Conservation (phyloP, 768 basidiomycete genomes). For the Coprinellus micaceus region DNA sequence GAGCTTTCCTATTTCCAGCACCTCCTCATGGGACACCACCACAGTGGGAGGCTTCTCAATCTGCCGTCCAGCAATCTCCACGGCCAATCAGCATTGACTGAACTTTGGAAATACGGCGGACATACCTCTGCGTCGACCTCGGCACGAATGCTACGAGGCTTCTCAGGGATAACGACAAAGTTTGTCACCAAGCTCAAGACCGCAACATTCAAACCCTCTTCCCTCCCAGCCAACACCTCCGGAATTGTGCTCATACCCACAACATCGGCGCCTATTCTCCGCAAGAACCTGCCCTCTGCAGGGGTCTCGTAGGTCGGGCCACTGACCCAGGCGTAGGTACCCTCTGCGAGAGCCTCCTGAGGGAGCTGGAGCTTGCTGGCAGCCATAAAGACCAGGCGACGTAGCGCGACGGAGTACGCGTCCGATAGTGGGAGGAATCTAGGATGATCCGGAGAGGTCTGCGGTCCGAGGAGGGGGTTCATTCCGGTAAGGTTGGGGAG, state of each 20-base stretch:
- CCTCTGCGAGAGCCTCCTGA: constrained; percentile 63
- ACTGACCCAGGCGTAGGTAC: constrained; percentile 85
- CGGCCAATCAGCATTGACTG: not conserved
- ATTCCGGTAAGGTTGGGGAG: constrained; percentile 72
- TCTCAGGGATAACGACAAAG: constrained; percentile 69
- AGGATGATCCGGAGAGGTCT: constrained; percentile 50
- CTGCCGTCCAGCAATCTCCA: constrained; percentile 58
- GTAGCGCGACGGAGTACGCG: constrained; percentile 71
- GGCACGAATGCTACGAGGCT: constrained; percentile 63
- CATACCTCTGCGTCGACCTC: constrained; percentile 77
- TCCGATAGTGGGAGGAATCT: constrained; percentile 85
- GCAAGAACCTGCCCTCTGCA: constrained; percentile 78
- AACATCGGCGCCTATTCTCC: constrained; percentile 77
- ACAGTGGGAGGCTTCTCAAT: constrained; percentile 37
- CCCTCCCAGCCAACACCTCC: constrained; percentile 77
- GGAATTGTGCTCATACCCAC: constrained; percentile 94
- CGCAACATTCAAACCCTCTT: constrained; percentile 71
- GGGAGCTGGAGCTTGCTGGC: constrained; percentile 57
- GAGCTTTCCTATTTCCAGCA: constrained; percentile 57
- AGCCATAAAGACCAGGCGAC: constrained; percentile 70
- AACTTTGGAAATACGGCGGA: constrained; percentile 3
- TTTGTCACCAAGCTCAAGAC: constrained; percentile 87
- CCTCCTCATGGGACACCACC: constrained; percentile 77
- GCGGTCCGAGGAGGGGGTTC: constrained; percentile 78
- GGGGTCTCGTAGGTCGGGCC: constrained; percentile 90